These are phyloP conservation scores for Paecilomyces niveus DNA, from an alignment of 2,329 filamentous ascomycete species.

Conservation along the genomic window DNA sequence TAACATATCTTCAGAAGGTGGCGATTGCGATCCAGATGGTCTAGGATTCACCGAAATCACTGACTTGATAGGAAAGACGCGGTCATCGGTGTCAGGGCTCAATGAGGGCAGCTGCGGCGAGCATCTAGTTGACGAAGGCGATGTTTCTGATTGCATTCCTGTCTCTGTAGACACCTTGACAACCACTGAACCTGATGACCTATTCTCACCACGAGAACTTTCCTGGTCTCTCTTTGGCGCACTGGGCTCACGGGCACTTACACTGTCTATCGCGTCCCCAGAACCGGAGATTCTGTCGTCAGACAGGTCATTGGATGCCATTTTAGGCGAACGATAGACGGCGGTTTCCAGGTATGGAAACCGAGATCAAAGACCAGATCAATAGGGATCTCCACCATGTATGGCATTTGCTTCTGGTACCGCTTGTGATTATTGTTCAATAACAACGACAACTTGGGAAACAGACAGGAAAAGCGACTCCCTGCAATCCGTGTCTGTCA, in stretches of 20 bases:
- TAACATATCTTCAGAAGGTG: not conserved
- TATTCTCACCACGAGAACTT: not conserved
- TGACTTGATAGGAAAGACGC: conserved; percentile 74
- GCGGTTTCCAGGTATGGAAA: not conserved
- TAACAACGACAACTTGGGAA: not conserved
- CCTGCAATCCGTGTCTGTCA: not conserved
- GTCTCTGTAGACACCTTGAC: not conserved
- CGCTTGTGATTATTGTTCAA: not conserved
- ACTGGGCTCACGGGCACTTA: not conserved
- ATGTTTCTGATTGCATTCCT: not conserved
- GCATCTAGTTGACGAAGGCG: not conserved
- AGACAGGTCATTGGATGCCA: not conserved
- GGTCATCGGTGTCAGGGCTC: conserved; percentile 40
- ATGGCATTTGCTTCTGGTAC: not conserved
- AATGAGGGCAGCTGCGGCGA: conserved; percentile 15
- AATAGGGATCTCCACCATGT: not conserved
- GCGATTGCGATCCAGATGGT: not conserved
- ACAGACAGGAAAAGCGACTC: not conserved
- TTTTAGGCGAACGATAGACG: not conserved
- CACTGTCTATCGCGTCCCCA: not conserved
- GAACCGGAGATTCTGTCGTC: not conserved
- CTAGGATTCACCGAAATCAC: conserved; percentile 63
- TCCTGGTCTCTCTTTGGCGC: not conserved
- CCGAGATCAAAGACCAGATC: not conserved
- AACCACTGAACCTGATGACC: not conserved